A percentile compares a stretch with the other conserved stretches of the same genome.
phyloP scores from a whole-genome alignment of 805 yeast genomes.

The Hanseniaspora meyeri region DNA sequence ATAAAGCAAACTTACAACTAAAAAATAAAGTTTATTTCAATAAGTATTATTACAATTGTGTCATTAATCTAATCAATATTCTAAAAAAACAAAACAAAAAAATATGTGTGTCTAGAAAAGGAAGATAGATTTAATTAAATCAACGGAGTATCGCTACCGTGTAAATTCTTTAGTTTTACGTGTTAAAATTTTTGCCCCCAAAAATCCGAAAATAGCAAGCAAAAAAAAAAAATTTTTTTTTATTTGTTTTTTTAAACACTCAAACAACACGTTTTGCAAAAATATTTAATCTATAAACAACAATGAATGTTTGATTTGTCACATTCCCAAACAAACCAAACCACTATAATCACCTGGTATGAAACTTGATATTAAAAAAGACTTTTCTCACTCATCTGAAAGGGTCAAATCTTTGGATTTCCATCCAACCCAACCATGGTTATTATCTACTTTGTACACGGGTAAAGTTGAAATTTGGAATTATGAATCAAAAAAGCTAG shows the following conservation, averaged over 20 bases:
- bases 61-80: too few relatives aligned
- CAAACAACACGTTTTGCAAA: neutral
- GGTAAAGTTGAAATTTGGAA: slow-evolving; percentile 85
- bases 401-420: slow-evolving; percentile 96
- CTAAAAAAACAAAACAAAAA: neutral
- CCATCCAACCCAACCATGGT: slow-evolving; percentile 98
- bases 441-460: slow-evolving; percentile 76
- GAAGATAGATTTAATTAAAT: neutral
- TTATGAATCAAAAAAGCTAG: slow-evolving; percentile 66
- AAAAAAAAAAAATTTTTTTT: neutral
- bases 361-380: slow-evolving; percentile 45
- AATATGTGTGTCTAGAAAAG: neutral
- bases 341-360: slow-evolving; percentile 19
- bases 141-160: neutral
- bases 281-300: neutral
- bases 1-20: too few relatives aligned
- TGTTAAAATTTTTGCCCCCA: neutral
- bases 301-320: neutral
- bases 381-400: slow-evolving; percentile 82
- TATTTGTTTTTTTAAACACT: neutral
- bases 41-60: too few relatives aligned
- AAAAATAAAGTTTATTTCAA: too few relatives aligned
- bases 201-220: neutral
- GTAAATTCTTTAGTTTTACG: neutral
- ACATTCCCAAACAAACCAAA: neutral